These are phyloP conservation scores for Plasmodium relictum DNA, from an alignment of 169 alveolate genomes.

Conservation along the genomic window DNA sequence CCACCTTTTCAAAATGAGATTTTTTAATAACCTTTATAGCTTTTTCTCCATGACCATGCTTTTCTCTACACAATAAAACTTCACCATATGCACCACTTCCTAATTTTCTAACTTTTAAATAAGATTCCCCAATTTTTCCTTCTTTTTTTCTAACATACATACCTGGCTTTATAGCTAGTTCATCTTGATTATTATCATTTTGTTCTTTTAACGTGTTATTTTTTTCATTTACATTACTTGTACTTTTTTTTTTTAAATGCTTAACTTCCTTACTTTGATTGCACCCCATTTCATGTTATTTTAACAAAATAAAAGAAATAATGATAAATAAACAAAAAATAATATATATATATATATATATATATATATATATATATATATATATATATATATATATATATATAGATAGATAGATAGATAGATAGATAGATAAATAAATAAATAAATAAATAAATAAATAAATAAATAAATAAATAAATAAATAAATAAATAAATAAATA, in stretches of 20 bases:
- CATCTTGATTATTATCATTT: conserved; percentile 3
- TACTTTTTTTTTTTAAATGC: conserved; percentile 8
- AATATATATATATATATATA: too few relatives aligned
- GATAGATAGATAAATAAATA: too few relatives aligned
- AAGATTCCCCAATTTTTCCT: conserved; percentile 87
- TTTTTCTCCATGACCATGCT: conserved; percentile 84
- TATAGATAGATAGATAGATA: too few relatives aligned
- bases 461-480: conserved; percentile 2
- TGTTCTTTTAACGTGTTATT: background rate
- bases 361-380: too few relatives aligned
- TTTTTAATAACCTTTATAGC: conserved; percentile 92
- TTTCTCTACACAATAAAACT: conserved; percentile 89
- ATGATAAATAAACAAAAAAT: background rate
- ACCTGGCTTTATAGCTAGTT: conserved; percentile 71
- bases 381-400: too few relatives aligned
- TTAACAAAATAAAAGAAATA: background rate
- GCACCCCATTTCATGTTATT: conserved; percentile 65
- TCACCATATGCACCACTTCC: conserved; percentile 96
- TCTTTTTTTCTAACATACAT: conserved; percentile 78
- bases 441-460: background rate
- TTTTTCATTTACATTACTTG: background rate
- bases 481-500: background rate
- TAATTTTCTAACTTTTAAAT: conserved; percentile 87
- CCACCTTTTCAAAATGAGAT: conserved; percentile 45
- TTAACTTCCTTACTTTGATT: conserved; percentile 31